These are phyloP conservation scores for Talaromyces albobiverticillius DNA, from an alignment of 2,329 filamentous ascomycete species.

Conservation along the genomic window DNA sequence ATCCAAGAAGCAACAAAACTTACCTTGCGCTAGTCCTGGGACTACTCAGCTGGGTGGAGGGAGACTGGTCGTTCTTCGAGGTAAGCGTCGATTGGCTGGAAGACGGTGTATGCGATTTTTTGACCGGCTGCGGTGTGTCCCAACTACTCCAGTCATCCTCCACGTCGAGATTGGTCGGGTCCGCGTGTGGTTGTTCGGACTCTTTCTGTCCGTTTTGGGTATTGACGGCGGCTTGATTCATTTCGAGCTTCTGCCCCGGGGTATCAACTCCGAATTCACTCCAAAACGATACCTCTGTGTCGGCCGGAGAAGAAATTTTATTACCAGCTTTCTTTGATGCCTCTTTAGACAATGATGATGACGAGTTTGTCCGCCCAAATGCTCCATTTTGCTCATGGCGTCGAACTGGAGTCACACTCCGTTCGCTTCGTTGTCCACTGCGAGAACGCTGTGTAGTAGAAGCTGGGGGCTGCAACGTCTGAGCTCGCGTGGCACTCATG, in stretches of 20 bases:
- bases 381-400: conserved; percentile 28
- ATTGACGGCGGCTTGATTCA: conserved; percentile 21
- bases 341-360: conserved; percentile 27
- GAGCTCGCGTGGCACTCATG: conserved; percentile 55
- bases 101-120: conserved; percentile 40
- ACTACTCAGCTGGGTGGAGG: conserved; percentile 46
- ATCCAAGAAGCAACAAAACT: background rate
- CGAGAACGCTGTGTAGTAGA: conserved; percentile 21
- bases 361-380: conserved; percentile 28
- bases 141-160: conserved; percentile 55
- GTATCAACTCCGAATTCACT: conserved; percentile 51
- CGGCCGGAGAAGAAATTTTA: conserved; percentile 35
- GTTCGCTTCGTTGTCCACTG: conserved; percentile 26
- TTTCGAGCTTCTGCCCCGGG: conserved; percentile 39
- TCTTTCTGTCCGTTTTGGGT: conserved; percentile 36
- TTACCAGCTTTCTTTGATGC: conserved; percentile 37
- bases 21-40: conserved; percentile 56
- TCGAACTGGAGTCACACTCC: conserved; percentile 27
- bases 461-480: conserved; percentile 30
- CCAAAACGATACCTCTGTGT: conserved; percentile 49
- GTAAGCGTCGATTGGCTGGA: conserved; percentile 51
- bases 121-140: conserved; percentile 47
- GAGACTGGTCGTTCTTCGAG: conserved; percentile 47
- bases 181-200: conserved; percentile 30
- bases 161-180: conserved; percentile 43